These are phyloP conservation scores for Apiospora rasikravindrae DNA, from an alignment of 2,329 filamentous ascomycete genomes.

Conservation along the genomic window DNA sequence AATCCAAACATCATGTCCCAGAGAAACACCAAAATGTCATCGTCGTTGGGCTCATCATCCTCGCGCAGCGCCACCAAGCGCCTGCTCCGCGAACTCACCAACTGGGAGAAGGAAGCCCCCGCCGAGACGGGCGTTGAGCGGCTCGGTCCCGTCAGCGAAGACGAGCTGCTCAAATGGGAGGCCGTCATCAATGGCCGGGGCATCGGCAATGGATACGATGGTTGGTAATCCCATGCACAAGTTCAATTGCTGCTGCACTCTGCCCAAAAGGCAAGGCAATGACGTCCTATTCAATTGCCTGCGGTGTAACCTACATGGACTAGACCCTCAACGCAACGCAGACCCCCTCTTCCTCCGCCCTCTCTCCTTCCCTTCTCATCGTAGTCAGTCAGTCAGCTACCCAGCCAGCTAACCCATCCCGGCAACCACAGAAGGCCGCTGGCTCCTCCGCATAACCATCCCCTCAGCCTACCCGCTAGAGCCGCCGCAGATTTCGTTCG, in stretches of 20 bases:
- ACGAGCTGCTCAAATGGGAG: conserved; percentile 63
- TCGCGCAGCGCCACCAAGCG: conserved; percentile 59
- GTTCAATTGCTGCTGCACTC: conserved; percentile 1
- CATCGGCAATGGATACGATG: conserved; percentile 61
- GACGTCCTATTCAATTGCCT: background rate
- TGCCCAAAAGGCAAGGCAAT: background rate
- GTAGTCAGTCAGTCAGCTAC: background rate
- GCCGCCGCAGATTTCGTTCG: conserved; percentile 79
- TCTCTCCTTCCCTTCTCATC: background rate
- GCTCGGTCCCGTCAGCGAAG: conserved; percentile 59
- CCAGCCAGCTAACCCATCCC: conserved; percentile 9
- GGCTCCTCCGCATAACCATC: conserved; percentile 80
- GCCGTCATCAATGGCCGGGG: conserved; percentile 65
- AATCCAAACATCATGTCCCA: background rate
- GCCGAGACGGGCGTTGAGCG: conserved; percentile 62
- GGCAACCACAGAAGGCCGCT: conserved; percentile 66
- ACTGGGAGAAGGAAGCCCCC: conserved; percentile 54
- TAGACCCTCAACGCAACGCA: background rate
- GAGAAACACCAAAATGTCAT: conserved; percentile 13
- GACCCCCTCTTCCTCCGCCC: background rate
- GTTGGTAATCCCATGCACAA: conserved; percentile 40
- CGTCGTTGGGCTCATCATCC: conserved; percentile 39
- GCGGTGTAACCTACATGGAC: background rate
- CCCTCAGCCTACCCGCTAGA: conserved; percentile 79
- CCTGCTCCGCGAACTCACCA: conserved; percentile 62